phyloP scores from a whole-genome alignment of 106 monocot species.

The Gastrodia elata region DNA sequence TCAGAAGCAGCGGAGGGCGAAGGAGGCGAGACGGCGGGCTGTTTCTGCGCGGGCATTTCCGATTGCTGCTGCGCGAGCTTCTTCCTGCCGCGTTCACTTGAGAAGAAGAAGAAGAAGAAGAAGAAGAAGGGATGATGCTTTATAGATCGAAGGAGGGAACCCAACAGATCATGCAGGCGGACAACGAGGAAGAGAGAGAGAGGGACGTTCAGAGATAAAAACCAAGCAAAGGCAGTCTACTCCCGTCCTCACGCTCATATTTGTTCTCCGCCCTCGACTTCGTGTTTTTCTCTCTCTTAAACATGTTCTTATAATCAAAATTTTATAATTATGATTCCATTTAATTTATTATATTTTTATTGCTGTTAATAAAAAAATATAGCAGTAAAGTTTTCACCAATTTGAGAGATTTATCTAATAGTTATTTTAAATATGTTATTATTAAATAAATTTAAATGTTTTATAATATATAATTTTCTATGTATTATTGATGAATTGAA shows the following conservation, averaged over 20 bases:
- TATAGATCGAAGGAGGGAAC: not conserved
- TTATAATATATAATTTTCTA: too few species aligned
- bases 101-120: not conserved
- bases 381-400: too few species aligned
- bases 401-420: too few species aligned
- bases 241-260: not conserved
- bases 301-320: too few species aligned
- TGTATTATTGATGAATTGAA: too few species aligned
- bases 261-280: not conserved
- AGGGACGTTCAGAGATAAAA: not conserved
- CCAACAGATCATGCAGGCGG: not conserved
- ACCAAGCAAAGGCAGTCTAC: not conserved
- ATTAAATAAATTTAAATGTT: too few species aligned
- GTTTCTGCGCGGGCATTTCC: constrained; percentile 16
- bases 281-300: too few species aligned
- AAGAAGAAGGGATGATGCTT: not conserved
- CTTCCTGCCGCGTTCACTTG: too few species aligned
- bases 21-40: not conserved
- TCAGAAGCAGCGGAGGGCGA: not conserved
- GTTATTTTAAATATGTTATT: too few species aligned
- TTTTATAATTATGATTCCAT: too few species aligned
- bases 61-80: not conserved
- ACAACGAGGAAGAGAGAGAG: not conserved
- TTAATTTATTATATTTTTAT: too few species aligned
- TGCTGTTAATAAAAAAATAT: too few species aligned